Evolutionary conservation across 345 rosid genomes (phyloP).

Genomic region (Angophora floribunda): DNA sequence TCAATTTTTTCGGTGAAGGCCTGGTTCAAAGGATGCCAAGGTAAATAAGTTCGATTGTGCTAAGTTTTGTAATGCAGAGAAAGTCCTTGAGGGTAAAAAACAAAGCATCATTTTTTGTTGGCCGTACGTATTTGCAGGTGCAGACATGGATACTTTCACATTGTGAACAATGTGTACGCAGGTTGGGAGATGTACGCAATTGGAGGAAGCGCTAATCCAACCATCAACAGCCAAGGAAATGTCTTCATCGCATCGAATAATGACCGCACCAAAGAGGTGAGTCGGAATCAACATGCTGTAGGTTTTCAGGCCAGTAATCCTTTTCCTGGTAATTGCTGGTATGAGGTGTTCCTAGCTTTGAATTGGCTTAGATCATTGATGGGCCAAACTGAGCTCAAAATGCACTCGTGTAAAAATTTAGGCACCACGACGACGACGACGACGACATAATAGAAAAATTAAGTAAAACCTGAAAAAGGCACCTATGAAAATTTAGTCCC

Average conservation of each 20-base stretch:
- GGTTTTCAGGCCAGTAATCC: background rate
- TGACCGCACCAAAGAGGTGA: slow-evolving; percentile 40
- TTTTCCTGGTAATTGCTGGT: background rate
- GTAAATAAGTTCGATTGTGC: background rate
- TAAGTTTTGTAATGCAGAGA: background rate
- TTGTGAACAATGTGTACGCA: slow-evolving; percentile 47
- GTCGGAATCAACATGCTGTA: background rate
- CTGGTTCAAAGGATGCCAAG: slow-evolving; percentile 69
- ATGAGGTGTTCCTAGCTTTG: background rate
- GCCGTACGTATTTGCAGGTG: slow-evolving; percentile 24
- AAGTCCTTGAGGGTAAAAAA: background rate
- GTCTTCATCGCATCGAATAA: slow-evolving; percentile 42
- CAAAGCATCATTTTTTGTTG: background rate
- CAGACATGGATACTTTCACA: slow-evolving; percentile 65
- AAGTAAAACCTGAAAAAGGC: background rate
- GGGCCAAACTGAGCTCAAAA: background rate
- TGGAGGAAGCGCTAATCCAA: slow-evolving; percentile 72
- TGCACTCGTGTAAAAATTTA: background rate
- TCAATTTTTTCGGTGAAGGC: slow-evolving; percentile 60
- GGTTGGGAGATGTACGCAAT: slow-evolving; percentile 66
- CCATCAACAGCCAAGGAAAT: slow-evolving; percentile 67
- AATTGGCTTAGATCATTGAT: background rate
- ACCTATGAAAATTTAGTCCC: background rate
- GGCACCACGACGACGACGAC: background rate
- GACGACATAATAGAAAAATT: background rate